Evolutionary conservation across 768 basidiomycete species (phyloP).

Genomic region (Tulasnella calospora): DNA sequence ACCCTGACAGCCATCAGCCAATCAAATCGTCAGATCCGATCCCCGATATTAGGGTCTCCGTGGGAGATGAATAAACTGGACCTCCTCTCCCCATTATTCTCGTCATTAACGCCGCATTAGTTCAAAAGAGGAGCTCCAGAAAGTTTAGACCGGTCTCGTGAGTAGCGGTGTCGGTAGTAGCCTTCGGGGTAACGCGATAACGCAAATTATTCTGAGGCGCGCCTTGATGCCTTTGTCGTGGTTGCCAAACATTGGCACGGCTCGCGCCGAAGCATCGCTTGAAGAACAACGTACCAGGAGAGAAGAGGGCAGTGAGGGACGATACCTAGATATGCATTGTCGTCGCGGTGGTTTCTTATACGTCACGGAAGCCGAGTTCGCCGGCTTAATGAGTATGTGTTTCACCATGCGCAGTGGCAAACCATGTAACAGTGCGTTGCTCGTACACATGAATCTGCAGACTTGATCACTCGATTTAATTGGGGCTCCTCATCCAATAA

Average conservation of each 20-base stretch:
- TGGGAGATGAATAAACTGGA: not conserved
- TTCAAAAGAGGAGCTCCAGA: not conserved
- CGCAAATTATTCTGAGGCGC: not conserved
- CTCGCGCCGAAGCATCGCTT: not conserved
- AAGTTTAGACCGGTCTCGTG: not conserved
- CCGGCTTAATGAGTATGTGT: not conserved
- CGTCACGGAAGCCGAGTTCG: not conserved
- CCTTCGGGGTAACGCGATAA: not conserved
- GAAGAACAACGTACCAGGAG: not conserved
- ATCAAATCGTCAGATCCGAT: not conserved
- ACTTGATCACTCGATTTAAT: not conserved
- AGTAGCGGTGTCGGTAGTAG: not conserved
- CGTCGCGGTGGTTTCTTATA: not conserved
- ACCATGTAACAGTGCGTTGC: no score
- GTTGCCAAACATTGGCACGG: not conserved
- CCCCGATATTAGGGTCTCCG: not conserved
- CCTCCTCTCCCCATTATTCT: not conserved
- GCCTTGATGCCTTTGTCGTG: slow-evolving; percentile 4
- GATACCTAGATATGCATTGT: not conserved
- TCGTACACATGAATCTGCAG: not conserved
- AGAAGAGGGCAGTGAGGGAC: not conserved
- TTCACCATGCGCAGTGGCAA: not conserved
- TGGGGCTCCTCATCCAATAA: not conserved
- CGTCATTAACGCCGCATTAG: not conserved
- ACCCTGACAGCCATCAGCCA: not conserved